phyloP scores from a whole-genome alignment of 345 rosid species.

The Orychophragmus violaceus region DNA sequence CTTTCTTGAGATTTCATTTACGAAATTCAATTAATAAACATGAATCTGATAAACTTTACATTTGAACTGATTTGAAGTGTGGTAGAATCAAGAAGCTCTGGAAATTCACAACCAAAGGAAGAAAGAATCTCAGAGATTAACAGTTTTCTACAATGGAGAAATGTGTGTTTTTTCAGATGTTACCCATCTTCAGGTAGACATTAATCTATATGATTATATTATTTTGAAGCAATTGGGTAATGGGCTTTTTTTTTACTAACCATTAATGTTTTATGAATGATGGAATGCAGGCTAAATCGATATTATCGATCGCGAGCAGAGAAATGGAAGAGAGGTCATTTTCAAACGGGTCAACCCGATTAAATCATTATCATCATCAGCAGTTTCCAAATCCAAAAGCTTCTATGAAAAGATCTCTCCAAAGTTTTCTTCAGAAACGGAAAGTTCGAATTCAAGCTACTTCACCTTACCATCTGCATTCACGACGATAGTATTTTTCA shows the following conservation, averaged over 20 bases:
- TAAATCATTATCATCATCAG: neutral
- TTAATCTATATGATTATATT: neutral
- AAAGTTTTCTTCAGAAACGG: constrained; percentile 43
- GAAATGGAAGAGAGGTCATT: constrained; percentile 9
- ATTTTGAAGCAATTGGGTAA: neutral
- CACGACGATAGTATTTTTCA: constrained; percentile 5
- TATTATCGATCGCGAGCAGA: constrained; percentile 22
- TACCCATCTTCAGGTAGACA: constrained; percentile 22
- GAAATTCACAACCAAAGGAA: neutral
- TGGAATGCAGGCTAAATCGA: constrained; percentile 19
- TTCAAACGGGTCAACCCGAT: neutral
- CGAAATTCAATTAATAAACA: neutral
- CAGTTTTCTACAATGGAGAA: constrained; percentile 29
- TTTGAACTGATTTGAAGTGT: neutral
- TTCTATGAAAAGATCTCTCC: constrained; percentile 51
- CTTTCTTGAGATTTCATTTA: neutral
- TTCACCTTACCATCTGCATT: constrained; percentile 29
- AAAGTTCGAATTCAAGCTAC: constrained; percentile 38
- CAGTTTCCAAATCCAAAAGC: constrained; percentile 25
- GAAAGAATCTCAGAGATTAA: constrained; percentile 23
- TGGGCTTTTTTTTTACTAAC: neutral
- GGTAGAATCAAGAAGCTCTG: constrained; percentile 17
- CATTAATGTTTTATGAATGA: neutral
- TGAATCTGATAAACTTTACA: neutral
- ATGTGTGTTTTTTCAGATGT: constrained; percentile 23